Evolutionary conservation across 1,139 yeast species (phyloP), one percentile per base, ranked within the genome.

Genomic region (Pichia sp.): DNA sequence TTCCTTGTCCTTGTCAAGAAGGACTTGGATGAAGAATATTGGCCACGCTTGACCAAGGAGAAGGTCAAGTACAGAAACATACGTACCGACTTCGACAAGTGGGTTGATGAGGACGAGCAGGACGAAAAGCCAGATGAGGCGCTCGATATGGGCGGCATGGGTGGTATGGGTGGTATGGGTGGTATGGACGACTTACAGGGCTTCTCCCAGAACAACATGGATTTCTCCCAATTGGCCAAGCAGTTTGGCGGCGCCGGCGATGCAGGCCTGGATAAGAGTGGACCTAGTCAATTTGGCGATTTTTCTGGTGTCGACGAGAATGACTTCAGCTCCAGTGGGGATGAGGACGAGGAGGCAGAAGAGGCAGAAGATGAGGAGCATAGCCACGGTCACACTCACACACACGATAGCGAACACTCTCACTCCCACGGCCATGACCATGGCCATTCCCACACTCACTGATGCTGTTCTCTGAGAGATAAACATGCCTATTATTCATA

Each of bases 21-120:
- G 72, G 77, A 75, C 59, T 68, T 78, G 50, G 72, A 80, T 64
- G 55, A 50, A 57, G 97, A 90, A 68, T 92, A 76, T 76, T 95
- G 98, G 99, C 98, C 92, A 69, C 82, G 95, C 71, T 79, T 87
- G 71, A 87, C 86, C 60, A 88, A 84, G 74, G 89, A 81, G 67
- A 87, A 84, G 74, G 76, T 78, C 64, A 87, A 80, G 68, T 79
- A 76, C 61, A 86, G 81, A 63, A 89, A 81, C 72, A 82, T 93
- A 70, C 87, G 89, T 76, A 93, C 99, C 15, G 99, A 93, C 70
- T 93, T 93, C 67, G 97, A 92, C 75, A 88, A 85, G 72, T 93
- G 99, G 99, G 95, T 87, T 47, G 96, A 90, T 68, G 96, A 90
- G 75, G 97, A 90, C 67, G 96, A 90, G 72, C 96, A 89, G 72